A percentile compares a stretch with the other conserved stretches of the same genome.
phyloP scores from a whole-genome alignment of 306 rosid species.

The Hippophae tibetana region DNA sequence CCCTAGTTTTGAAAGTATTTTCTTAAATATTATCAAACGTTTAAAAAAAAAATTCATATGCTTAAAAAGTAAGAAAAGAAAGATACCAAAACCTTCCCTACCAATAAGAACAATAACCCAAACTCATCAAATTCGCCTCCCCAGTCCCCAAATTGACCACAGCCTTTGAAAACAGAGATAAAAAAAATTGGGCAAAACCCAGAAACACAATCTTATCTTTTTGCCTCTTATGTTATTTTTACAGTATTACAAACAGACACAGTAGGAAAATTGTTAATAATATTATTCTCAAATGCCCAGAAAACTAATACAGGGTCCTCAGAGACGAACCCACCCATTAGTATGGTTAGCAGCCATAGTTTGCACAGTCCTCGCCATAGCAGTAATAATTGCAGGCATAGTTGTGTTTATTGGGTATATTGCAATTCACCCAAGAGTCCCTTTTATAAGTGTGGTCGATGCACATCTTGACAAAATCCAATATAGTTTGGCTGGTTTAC shows the following conservation, averaged over 20 bases:
- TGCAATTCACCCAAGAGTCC: slow-evolving; percentile 63
- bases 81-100: slow-evolving; percentile 89
- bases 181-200: slow-evolving; percentile 17
- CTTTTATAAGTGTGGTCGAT: slow-evolving; percentile 36
- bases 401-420: slow-evolving; percentile 47
- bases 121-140: slow-evolving; percentile 19
- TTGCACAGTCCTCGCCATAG: slow-evolving; percentile 54
- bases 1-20: slow-evolving; percentile 11
- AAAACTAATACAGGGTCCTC: slow-evolving; percentile 8
- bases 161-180: slow-evolving; percentile 9
- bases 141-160: slow-evolving; percentile 15
- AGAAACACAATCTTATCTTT: slow-evolving; percentile 9
- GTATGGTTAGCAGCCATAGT: slow-evolving; percentile 54
- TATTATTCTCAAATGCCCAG: slow-evolving; percentile 13
- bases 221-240: background rate
- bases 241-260: too few species aligned
- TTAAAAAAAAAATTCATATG: slow-evolving; percentile 16
- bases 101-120: slow-evolving; percentile 31
- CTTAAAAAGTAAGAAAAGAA: slow-evolving; percentile 53
- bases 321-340: slow-evolving; percentile 32
- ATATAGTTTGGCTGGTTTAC: slow-evolving; percentile 36
- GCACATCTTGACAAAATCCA: slow-evolving; percentile 45
- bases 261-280: slow-evolving; percentile 20
- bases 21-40: background rate
- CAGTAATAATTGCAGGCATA: slow-evolving; percentile 43